Evolutionary conservation across 495 filamentous ascomycete genomes (phyloP).

Genomic region (Aeminium ludgeri): DNA sequence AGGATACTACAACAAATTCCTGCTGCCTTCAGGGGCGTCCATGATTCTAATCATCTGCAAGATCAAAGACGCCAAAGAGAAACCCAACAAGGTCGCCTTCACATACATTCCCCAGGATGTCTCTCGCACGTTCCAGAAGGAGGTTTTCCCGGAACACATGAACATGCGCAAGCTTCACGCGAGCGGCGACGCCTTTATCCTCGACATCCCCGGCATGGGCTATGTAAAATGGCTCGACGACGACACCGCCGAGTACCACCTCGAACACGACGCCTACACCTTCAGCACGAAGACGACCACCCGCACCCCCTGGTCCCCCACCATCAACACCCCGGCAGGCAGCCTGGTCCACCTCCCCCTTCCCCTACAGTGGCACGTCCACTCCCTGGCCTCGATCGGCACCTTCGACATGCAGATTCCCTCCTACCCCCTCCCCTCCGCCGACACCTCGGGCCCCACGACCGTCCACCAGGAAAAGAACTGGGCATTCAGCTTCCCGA

Average conservation of each 20-base stretch:
- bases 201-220: constrained; percentile 20
- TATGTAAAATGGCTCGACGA: constrained; percentile 15
- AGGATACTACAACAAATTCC: constrained; percentile 32
- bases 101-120: constrained; percentile 26
- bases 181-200: constrained; percentile 18
- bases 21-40: constrained; percentile 24
- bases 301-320: constrained; percentile 22
- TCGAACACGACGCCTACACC: constrained; percentile 18
- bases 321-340: constrained; percentile 17
- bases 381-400: constrained; percentile 25
- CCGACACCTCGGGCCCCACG: constrained; percentile 20
- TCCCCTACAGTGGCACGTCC: constrained; percentile 34
- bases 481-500: constrained; percentile 30
- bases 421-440: constrained; percentile 7
- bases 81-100: constrained; percentile 30
- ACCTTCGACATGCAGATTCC: constrained; percentile 21
- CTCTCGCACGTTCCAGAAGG: constrained; percentile 20
- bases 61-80: constrained; percentile 21
- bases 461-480: constrained; percentile 33
- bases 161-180: constrained; percentile 14
- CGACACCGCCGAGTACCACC: constrained; percentile 18
- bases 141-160: constrained; percentile 20
- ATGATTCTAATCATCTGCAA: constrained; percentile 24
- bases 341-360: constrained; percentile 26
- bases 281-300: constrained; percentile 21